These are phyloP conservation scores for Penicillium sclerotiorum DNA, from an alignment of 2,329 filamentous ascomycete genomes.

Conservation along the genomic window DNA sequence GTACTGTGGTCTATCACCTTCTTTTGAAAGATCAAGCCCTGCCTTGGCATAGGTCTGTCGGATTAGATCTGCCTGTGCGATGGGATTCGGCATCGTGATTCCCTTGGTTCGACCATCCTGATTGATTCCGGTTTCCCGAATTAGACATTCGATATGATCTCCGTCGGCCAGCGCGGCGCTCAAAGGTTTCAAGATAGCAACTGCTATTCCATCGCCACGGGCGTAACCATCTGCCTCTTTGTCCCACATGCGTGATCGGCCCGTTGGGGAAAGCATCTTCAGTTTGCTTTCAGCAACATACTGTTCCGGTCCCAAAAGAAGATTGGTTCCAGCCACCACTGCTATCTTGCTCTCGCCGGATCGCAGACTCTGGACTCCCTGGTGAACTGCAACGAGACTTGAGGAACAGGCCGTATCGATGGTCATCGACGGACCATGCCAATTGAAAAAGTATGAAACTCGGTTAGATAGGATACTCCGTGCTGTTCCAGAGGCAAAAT, in stretches of 20 bases:
- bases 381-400: constrained; percentile 41
- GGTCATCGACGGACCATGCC: constrained; percentile 44
- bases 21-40: constrained; percentile 36
- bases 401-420: constrained; percentile 53
- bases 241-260: constrained; percentile 55
- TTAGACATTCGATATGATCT: constrained; percentile 47
- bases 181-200: constrained; percentile 56
- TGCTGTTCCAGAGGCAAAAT: constrained; percentile 36
- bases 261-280: constrained; percentile 55
- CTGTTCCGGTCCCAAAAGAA: constrained; percentile 33
- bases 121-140: constrained; percentile 40
- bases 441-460: constrained; percentile 42
- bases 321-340: constrained; percentile 28
- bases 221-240: constrained; percentile 53
- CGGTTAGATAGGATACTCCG: constrained; percentile 45
- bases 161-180: constrained; percentile 51
- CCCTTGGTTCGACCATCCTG: constrained; percentile 40
- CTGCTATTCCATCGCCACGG: constrained; percentile 56
- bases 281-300: constrained; percentile 36
- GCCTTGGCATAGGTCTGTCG: constrained; percentile 40
- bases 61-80: constrained; percentile 47
- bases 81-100: constrained; percentile 38
- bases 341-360: constrained; percentile 30
- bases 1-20: constrained; percentile 40
- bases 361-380: constrained; percentile 35